phyloP scores from a whole-genome alignment of 176 grass and related monocot genomes.

The Juncus inflexus region DNA sequence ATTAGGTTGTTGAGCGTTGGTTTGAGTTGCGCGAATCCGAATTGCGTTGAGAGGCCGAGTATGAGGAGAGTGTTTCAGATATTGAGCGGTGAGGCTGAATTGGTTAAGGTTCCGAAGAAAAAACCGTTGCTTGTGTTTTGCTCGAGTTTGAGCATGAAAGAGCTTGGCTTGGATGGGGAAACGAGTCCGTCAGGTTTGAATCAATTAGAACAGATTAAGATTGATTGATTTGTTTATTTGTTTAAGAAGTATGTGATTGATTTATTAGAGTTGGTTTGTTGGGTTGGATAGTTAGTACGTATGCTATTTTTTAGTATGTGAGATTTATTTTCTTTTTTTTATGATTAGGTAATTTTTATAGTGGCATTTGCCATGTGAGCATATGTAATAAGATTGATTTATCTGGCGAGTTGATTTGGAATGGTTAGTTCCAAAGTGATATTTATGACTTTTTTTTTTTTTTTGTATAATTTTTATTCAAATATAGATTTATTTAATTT shows the following conservation, averaged over 20 bases:
- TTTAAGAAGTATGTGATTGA: slow-evolving; percentile 12
- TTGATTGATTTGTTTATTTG: not conserved
- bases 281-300: slow-evolving; percentile 7
- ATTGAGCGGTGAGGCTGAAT: slow-evolving; percentile 67
- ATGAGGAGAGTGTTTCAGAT: slow-evolving; percentile 90
- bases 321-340: not conserved
- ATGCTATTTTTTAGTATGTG: not conserved
- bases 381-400: too few relatives aligned
- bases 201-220: slow-evolving; percentile 26
- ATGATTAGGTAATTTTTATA: too few relatives aligned
- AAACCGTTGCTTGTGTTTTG: slow-evolving; percentile 89
- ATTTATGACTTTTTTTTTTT: too few relatives aligned
- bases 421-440: too few relatives aligned
- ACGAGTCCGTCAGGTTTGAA: not conserved
- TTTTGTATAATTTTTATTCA: too few relatives aligned
- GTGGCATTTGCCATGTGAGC: too few relatives aligned
- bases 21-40: slow-evolving; percentile 80
- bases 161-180: slow-evolving; percentile 67
- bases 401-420: too few relatives aligned
- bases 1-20: slow-evolving; percentile 67
- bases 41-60: slow-evolving; percentile 69
- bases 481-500: too few relatives aligned
- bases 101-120: slow-evolving; percentile 46
- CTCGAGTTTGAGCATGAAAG: slow-evolving; percentile 64
- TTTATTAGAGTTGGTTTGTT: slow-evolving; percentile 19